Conservation (phyloP, 1,284 basidiomycete species). For the Rhodotorula mucilaginosa region DNA sequence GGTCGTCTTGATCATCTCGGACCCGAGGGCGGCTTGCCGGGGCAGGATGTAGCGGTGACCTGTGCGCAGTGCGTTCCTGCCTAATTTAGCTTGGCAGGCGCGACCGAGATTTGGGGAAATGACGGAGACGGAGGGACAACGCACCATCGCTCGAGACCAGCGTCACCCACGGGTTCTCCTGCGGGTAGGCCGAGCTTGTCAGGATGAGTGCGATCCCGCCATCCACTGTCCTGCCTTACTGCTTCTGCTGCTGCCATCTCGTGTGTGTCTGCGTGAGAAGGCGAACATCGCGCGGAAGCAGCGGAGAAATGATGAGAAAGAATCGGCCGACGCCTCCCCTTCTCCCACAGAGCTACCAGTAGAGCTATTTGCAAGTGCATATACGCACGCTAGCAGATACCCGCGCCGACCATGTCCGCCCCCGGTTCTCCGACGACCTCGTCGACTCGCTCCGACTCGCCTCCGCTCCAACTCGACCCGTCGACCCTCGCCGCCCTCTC, state of each 20-base stretch:
- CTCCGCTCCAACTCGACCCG: constrained; percentile 43
- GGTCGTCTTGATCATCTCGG: constrained; percentile 29
- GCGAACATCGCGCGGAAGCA: not conserved
- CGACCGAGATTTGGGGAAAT: not conserved
- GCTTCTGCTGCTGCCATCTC: not conserved
- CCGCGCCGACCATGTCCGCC: no score
- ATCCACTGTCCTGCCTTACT: not conserved
- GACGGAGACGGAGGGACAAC: not conserved
- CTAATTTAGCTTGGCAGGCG: no score
- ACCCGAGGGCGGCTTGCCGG: constrained; percentile 31
- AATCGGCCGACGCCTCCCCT: not conserved
- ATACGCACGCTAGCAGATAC: no score
- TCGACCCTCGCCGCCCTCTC: constrained; percentile 45
- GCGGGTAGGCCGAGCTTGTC: not conserved
- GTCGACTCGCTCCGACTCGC: not conserved
- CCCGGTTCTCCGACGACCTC: not conserved
- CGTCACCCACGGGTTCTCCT: constrained; percentile 29
- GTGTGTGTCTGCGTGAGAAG: no score
- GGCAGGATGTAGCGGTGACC: constrained; percentile 39
- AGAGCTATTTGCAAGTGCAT: no score
- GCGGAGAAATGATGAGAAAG: not conserved
- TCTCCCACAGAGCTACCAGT: not conserved
- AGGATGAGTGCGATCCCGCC: not conserved
- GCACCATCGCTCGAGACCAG: constrained; percentile 34
- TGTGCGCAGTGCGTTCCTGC: not conserved